A percentile compares a stretch with the other conserved stretches of the same genome.
Conservation (phyloP, 148 eudicot species). For the Persicaria maculosa region DNA sequence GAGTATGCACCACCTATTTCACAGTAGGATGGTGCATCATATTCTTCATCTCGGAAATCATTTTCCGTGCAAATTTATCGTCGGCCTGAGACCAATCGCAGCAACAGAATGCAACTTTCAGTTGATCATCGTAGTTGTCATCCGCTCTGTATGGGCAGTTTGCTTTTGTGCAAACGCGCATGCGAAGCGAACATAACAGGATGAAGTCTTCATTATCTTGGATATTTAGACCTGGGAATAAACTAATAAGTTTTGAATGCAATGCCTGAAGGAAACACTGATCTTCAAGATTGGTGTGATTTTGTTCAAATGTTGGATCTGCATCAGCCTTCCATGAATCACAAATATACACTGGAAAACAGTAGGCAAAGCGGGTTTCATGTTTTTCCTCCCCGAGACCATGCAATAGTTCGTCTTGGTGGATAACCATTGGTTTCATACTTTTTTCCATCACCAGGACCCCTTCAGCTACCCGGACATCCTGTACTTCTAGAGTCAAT, state of each 20-base stretch:
- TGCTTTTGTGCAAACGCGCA: constrained; percentile 25
- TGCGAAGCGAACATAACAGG: constrained; percentile 27
- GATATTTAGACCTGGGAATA: constrained; percentile 20
- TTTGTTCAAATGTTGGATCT: constrained; percentile 10
- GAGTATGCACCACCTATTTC: too few relatives aligned
- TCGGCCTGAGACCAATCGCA: constrained; percentile 49
- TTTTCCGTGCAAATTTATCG: constrained; percentile 44
- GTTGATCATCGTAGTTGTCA: background rate
- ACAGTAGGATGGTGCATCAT: constrained; percentile 5
- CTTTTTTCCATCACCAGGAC: constrained; percentile 34
- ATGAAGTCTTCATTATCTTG: constrained; percentile 31
- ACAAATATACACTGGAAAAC: constrained; percentile 29
- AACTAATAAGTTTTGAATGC: constrained; percentile 19
- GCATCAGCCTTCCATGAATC: constrained; percentile 10
- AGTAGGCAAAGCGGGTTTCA: constrained; percentile 30
- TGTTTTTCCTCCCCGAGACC: constrained; percentile 31
- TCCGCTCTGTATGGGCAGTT: constrained; percentile 33
- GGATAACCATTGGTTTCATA: constrained; percentile 44
- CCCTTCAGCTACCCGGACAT: constrained; percentile 63
- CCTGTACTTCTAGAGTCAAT: constrained; percentile 39
- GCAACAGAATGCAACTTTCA: constrained; percentile 29
- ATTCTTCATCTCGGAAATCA: constrained; percentile 34
- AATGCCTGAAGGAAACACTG: constrained; percentile 23
- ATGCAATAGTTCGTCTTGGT: constrained; percentile 49
- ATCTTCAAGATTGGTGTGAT: constrained; percentile 1